Evolutionary conservation across 306 rosid species (phyloP).

Genomic region (Rosa lucieae): DNA sequence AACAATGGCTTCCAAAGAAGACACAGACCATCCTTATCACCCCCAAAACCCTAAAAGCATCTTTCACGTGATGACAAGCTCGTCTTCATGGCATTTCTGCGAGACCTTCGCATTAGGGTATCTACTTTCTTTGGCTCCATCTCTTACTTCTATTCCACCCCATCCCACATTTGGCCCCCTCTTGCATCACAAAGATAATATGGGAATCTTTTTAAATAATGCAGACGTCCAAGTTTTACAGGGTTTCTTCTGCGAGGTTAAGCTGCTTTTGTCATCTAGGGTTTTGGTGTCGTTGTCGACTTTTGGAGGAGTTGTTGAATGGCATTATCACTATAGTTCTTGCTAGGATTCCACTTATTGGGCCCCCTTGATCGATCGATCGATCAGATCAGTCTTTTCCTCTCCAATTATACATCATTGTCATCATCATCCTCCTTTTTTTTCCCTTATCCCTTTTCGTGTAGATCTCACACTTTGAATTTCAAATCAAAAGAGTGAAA

Average conservation of each 20-base stretch:
- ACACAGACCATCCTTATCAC: slow-evolving; percentile 37
- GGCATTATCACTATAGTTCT: slow-evolving; percentile 41
- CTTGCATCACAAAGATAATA: slow-evolving; percentile 5
- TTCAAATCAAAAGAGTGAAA: not conserved
- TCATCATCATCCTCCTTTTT: not conserved
- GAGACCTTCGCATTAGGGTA: slow-evolving; percentile 45
- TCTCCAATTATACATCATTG: slow-evolving; percentile 36
- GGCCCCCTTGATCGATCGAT: slow-evolving; percentile 20
- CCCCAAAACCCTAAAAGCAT: slow-evolving; percentile 40
- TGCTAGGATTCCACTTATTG: slow-evolving; percentile 49
- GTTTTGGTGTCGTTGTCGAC: slow-evolving; percentile 52
- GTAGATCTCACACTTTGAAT: not conserved
- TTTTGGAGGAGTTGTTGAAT: slow-evolving; percentile 50
- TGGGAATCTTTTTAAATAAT: slow-evolving; percentile 53
- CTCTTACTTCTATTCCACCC: slow-evolving; percentile 8
- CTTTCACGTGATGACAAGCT: slow-evolving; percentile 76
- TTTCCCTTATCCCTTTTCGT: not conserved
- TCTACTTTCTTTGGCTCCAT: slow-evolving; percentile 29
- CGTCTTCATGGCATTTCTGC: slow-evolving; percentile 46
- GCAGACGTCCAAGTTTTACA: slow-evolving; percentile 18
- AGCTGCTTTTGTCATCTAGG: slow-evolving; percentile 51
- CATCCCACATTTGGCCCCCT: slow-evolving; percentile 25
- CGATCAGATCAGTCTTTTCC: slow-evolving; percentile 19
- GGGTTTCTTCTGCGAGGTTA: slow-evolving; percentile 29
- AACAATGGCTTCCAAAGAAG: slow-evolving; percentile 31